Conservation (phyloP, 495 filamentous ascomycete genomes). For the Rhypophila decipiens region DNA sequence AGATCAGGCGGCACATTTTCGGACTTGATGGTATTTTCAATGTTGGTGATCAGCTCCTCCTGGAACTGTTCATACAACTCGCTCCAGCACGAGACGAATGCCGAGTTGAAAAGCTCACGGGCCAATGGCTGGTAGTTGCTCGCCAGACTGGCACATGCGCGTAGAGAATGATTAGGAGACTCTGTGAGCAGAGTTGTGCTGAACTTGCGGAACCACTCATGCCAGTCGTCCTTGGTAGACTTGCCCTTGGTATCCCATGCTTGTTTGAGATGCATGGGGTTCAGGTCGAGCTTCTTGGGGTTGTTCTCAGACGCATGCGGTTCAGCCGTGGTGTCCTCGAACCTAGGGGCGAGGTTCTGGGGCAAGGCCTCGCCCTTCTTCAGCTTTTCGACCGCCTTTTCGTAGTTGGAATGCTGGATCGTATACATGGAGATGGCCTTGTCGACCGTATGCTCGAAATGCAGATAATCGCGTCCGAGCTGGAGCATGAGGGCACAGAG, state of each 20-base stretch:
- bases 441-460: constrained; percentile 86
- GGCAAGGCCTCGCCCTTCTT: constrained; percentile 90
- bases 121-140: constrained; percentile 86
- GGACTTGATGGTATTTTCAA: constrained; percentile 89
- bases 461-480: constrained; percentile 87
- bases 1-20: constrained; percentile 92
- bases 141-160: constrained; percentile 87
- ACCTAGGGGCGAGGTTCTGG: constrained; percentile 86
- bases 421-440: constrained; percentile 64
- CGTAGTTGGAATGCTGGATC: constrained; percentile 80
- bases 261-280: constrained; percentile 93
- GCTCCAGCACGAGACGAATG: constrained; percentile 98
- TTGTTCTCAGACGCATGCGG: constrained; percentile 66
- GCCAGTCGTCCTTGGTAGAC: constrained; percentile 96
- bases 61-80: constrained; percentile 92
- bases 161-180: constrained; percentile 87
- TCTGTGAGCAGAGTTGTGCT: constrained; percentile 93
- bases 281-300: constrained; percentile 88
- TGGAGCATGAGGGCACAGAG: constrained; percentile 94
- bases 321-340: constrained; percentile 72
- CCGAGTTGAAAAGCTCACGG: constrained; percentile 93
- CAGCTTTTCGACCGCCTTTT: constrained; percentile 81
- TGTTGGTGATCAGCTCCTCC: constrained; percentile 89
- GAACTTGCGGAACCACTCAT: constrained; percentile 96
- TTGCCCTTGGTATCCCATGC: constrained; percentile 96